Percentiles rank a stretch among this genome's conserved stretches.
phyloP scores from a whole-genome alignment of 495 filamentous ascomycete species.

The Penicillium dipodomyicola region DNA sequence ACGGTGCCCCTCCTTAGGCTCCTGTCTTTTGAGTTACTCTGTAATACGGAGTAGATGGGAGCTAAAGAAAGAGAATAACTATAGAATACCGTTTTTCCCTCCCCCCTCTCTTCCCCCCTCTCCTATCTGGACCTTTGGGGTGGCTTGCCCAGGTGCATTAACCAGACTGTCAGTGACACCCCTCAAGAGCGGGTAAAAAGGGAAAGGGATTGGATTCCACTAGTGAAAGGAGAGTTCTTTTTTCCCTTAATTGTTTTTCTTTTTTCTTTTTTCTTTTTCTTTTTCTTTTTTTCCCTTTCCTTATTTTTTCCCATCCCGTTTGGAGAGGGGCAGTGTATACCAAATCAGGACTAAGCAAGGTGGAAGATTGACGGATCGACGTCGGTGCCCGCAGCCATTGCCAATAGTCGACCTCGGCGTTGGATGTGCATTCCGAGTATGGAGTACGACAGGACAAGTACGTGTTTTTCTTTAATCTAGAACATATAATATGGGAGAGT shows the following conservation, averaged over 20 bases:
- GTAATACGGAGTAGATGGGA: not conserved
- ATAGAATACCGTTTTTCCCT: not conserved
- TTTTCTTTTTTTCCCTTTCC: conserved; percentile 7
- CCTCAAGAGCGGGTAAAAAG: conserved; percentile 16
- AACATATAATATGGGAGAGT: too few species aligned
- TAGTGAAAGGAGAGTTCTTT: conserved; percentile 10
- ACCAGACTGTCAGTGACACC: conserved; percentile 37
- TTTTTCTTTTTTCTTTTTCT: conserved; percentile 1
- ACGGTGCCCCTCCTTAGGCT: conserved; percentile 5
- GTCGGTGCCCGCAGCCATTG: conserved; percentile 43
- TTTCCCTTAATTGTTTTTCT: not conserved
- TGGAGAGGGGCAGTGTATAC: conserved; percentile 17
- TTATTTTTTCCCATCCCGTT: not conserved
- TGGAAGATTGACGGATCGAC: conserved; percentile 42
- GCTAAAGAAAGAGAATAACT: not conserved
- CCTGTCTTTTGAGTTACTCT: conserved; percentile 2
- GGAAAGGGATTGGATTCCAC: conserved; percentile 19
- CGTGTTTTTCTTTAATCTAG: too few species aligned
- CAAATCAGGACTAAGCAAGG: conserved; percentile 40
- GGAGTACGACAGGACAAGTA: conserved; percentile 19
- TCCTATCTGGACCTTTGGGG: conserved; percentile 11
- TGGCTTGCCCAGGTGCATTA: conserved; percentile 35
- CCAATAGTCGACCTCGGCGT: conserved; percentile 42
- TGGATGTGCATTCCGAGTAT: conserved; percentile 28
- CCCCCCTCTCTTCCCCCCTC: not conserved